Evolutionary conservation across 2,329 filamentous ascomycete genomes (phyloP), one percentile per base, ranked within the genome.

Genomic region (Sclerotinia glacialis): DNA sequence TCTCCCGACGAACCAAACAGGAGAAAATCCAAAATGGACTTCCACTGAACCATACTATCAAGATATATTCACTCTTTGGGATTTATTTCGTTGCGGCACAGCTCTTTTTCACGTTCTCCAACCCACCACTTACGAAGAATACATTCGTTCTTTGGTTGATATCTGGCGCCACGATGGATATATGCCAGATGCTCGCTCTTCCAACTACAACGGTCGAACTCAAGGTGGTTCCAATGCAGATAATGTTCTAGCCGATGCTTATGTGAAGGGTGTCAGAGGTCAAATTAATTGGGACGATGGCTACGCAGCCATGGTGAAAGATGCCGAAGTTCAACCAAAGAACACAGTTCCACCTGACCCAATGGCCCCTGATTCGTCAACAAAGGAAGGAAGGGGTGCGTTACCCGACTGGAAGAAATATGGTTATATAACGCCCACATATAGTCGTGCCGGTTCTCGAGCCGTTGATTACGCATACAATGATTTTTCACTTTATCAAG

Each of bases 151-250:
- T 0, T 78, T 90, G 60, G 85, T 92, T 64, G 88, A 91, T 70
- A 85, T 89, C 71, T 91, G 85, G 84, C 79, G 85, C 65, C 78
- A 86, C 68, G 86, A 87, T 6, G 86, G 86, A 5, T 90, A 83
- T 71, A 79, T 89, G 73, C 87, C 87, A 0, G 87, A 90, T 71
- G 88, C 81, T 0, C 83, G 88, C 14, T 89, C 86, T 0, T 89
- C 85, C 1, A 87, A 90, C 76, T 89, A 80, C 78, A 91, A 90
- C 69, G 89, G 89, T 12, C 84, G 85, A 21, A 85, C 86, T 0
- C 89, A 91, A 74, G 89, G 87, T 14, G 89, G 89, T 9, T 88
- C 84, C 16, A 91, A 91, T 72, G 84, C 85, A 5, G 89, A 92
- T 74, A 91, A 89, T 66, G 83, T 92, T 5, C 83, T 92, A 21